These are phyloP conservation scores for Candida hungchunana DNA, from an alignment of 805 yeast species.

Conservation along the genomic window DNA sequence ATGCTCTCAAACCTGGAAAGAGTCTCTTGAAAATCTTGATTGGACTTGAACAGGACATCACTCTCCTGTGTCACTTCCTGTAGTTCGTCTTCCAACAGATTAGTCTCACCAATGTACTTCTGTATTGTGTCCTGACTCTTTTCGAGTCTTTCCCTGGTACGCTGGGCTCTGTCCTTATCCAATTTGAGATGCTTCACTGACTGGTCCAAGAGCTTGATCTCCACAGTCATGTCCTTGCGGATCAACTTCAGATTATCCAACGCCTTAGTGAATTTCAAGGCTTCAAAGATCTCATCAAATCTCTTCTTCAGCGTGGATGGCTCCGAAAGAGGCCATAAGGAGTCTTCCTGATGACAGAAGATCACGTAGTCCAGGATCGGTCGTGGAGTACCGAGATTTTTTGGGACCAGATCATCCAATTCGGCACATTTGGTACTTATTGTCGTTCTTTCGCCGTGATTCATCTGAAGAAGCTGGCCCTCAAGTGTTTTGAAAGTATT, in stretches of 20 bases:
- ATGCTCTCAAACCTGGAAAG: slow-evolving; percentile 60
- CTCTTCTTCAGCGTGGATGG: slow-evolving; percentile 84
- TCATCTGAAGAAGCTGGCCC: slow-evolving; percentile 72
- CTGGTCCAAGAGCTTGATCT: slow-evolving; percentile 71
- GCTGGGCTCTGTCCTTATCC: slow-evolving; percentile 70
- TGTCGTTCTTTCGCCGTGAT: slow-evolving; percentile 64
- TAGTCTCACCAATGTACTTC: slow-evolving; percentile 44
- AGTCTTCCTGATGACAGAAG: slow-evolving; percentile 97
- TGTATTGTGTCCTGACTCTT: slow-evolving; percentile 42
- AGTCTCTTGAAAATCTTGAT: slow-evolving; percentile 76
- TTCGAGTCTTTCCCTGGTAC: slow-evolving; percentile 44
- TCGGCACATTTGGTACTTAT: slow-evolving; percentile 81
- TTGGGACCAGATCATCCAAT: slow-evolving; percentile 76
- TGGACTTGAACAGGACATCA: slow-evolving; percentile 62
- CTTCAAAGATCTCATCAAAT: slow-evolving; percentile 96
- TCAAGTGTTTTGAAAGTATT: slow-evolving; percentile 87
- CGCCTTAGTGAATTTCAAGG: slow-evolving; percentile 87
- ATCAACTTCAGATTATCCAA: slow-evolving; percentile 72
- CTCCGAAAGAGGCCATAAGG: slow-evolving; percentile 94
- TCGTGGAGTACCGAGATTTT: slow-evolving; percentile 79
- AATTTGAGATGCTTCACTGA: slow-evolving; percentile 70
- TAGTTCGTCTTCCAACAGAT: slow-evolving; percentile 44
- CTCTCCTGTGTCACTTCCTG: slow-evolving; percentile 52
- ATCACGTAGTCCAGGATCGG: slow-evolving; percentile 89
- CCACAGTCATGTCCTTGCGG: slow-evolving; percentile 71